phyloP scores from a whole-genome alignment of 2,329 filamentous ascomycete genomes.

The Grosmannia serpens region DNA sequence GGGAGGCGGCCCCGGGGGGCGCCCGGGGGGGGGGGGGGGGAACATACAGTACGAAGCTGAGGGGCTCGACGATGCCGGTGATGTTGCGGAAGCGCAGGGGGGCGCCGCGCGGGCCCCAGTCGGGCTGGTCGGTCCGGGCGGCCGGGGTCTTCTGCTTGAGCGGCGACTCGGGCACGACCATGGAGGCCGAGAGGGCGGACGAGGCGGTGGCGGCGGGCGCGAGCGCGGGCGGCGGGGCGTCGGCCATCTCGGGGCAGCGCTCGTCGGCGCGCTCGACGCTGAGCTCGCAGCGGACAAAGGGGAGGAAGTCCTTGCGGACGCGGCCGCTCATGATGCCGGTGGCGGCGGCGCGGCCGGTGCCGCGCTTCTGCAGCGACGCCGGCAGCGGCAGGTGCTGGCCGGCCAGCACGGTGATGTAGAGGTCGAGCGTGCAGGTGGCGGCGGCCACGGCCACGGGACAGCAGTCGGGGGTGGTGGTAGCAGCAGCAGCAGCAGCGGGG shows the following conservation, averaged over 20 bases:
- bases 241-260: conserved; percentile 14
- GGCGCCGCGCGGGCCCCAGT: conserved; percentile 43
- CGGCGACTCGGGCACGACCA: conserved; percentile 20
- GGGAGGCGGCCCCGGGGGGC: too few relatives aligned
- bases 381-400: conserved; percentile 63
- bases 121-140: conserved; percentile 36
- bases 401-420: conserved; percentile 62
- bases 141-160: conserved; percentile 40
- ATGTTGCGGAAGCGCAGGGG: conserved; percentile 47
- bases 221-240: not conserved
- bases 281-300: conserved; percentile 68
- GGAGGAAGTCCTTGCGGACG: conserved; percentile 44
- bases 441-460: conserved; percentile 33
- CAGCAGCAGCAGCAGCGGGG: conserved; percentile 14
- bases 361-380: conserved; percentile 16
- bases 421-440: conserved; percentile 44
- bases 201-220: not conserved
- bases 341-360: conserved; percentile 15
- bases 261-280: conserved; percentile 57
- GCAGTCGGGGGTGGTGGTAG: not conserved
- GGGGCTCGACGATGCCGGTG: conserved; percentile 50
- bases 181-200: not conserved
- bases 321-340: conserved; percentile 17
- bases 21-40: not conserved
- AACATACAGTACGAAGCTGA: conserved; percentile 63